These are phyloP conservation scores for Dimocarpus longan DNA, from an alignment of 345 rosid genomes.

Conservation along the genomic window DNA sequence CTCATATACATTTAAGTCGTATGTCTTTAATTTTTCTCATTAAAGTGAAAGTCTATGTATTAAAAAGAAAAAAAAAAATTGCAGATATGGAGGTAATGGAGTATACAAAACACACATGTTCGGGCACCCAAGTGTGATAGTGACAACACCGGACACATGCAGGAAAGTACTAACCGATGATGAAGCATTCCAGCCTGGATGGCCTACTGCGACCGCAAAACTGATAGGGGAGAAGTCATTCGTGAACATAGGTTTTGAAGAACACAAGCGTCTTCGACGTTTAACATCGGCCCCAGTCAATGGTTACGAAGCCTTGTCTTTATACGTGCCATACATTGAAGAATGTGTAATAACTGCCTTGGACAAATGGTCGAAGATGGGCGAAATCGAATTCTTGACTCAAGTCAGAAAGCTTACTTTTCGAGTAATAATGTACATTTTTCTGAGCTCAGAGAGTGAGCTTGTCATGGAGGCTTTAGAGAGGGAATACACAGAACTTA, in stretches of 20 bases:
- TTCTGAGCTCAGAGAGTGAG: constrained; percentile 71
- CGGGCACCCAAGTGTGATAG: constrained; percentile 77
- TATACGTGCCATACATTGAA: constrained; percentile 65
- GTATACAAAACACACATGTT: constrained; percentile 84
- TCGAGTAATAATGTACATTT: constrained; percentile 77
- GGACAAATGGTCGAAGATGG: constrained; percentile 70
- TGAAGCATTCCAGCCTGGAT: constrained; percentile 73
- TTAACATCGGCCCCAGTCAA: constrained; percentile 80
- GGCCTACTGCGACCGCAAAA: constrained; percentile 69
- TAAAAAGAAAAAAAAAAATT: not conserved
- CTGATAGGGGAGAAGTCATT: constrained; percentile 85
- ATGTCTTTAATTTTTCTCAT: no score
- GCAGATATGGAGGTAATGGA: constrained; percentile 66
- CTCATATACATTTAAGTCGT: no score
- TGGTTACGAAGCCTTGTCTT: constrained; percentile 73
- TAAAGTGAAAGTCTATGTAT: no score
- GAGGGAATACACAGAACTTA: constrained; percentile 69
- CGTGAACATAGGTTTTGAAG: constrained; percentile 63
- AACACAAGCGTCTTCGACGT: constrained; percentile 84
- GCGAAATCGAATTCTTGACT: constrained; percentile 65
- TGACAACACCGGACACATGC: constrained; percentile 70
- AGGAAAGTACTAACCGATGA: constrained; percentile 65
- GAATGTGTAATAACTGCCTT: constrained; percentile 51
- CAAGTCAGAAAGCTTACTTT: constrained; percentile 78
- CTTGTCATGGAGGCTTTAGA: constrained; percentile 65